Conservation (phyloP, 352 stramenopile genomes). For the Phytophthora megakarya region DNA sequence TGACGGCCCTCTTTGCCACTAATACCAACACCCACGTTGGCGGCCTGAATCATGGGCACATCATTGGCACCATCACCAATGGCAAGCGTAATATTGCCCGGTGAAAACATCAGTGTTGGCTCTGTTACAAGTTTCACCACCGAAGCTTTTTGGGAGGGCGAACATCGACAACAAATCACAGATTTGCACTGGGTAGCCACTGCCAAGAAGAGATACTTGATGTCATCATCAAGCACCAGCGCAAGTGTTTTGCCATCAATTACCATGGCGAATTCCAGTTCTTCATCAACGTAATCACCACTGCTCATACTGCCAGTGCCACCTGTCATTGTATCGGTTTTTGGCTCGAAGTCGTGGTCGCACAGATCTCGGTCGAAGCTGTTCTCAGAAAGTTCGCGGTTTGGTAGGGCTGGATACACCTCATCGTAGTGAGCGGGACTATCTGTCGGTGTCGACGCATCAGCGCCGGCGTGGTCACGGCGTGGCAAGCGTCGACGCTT, state of each 20-base stretch:
- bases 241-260: constrained; percentile 88
- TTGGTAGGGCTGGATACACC: constrained; percentile 62
- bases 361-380: constrained; percentile 64
- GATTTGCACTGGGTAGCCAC: constrained; percentile 90
- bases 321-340: constrained; percentile 40
- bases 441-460: constrained; percentile 37
- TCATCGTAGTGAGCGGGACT: constrained; percentile 64
- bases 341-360: constrained; percentile 76
- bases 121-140: constrained; percentile 89
- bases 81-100: constrained; percentile 85
- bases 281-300: constrained; percentile 71
- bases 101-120: constrained; percentile 87
- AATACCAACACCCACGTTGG: constrained; percentile 86
- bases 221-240: constrained; percentile 85
- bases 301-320: constrained; percentile 39
- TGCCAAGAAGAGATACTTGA: constrained; percentile 89
- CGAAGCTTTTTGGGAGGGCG: constrained; percentile 82
- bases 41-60: constrained; percentile 89
- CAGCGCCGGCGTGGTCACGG: constrained; percentile 50
- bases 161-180: constrained; percentile 89
- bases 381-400: constrained; percentile 58
- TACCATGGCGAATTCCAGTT: constrained; percentile 90
- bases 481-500: constrained; percentile 62
- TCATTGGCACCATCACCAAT: constrained; percentile 89
- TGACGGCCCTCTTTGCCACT: constrained; percentile 88